Evolutionary conservation across 257 asterid genomes (phyloP).

Genomic region (Gentiana dahurica): DNA sequence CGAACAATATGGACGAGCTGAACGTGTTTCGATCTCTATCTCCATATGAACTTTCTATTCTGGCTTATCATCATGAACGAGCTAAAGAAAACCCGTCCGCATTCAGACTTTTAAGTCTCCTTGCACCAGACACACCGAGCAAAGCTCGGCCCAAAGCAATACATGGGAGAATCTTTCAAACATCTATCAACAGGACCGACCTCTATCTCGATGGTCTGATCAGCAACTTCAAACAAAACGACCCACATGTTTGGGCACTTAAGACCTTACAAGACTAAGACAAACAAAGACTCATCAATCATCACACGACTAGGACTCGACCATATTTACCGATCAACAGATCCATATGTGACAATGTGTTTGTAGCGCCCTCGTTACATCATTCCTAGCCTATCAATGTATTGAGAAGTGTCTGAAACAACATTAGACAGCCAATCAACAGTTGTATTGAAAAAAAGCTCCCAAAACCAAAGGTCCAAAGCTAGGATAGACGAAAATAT

Average conservation of each 20-base stretch:
- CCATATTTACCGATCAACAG: too few relatives aligned
- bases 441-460: slow-evolving; percentile 64
- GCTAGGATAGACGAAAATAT: slow-evolving; percentile 86
- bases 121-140: too few relatives aligned
- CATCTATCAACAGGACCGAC: background rate
- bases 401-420: slow-evolving; percentile 39
- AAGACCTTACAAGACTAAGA: background rate
- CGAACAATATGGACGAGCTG: too few relatives aligned
- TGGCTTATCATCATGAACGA: too few relatives aligned
- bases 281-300: background rate
- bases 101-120: too few relatives aligned
- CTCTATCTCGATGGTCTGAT: too few relatives aligned
- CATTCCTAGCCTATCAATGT: slow-evolving; percentile 20
- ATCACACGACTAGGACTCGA: background rate
- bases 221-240: too few relatives aligned
- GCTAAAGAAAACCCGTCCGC: too few relatives aligned
- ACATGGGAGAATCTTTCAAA: background rate
- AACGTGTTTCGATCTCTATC: too few relatives aligned
- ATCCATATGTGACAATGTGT: too few relatives aligned
- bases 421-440: slow-evolving; percentile 49
- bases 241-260: background rate
- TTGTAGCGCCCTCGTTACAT: slow-evolving; percentile 16
- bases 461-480: slow-evolving; percentile 92
- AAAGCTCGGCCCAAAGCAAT: background rate
- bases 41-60: too few relatives aligned